Evolutionary conservation across 495 filamentous ascomycete genomes (phyloP).

Genomic region (Trichocladium antarcticum): DNA sequence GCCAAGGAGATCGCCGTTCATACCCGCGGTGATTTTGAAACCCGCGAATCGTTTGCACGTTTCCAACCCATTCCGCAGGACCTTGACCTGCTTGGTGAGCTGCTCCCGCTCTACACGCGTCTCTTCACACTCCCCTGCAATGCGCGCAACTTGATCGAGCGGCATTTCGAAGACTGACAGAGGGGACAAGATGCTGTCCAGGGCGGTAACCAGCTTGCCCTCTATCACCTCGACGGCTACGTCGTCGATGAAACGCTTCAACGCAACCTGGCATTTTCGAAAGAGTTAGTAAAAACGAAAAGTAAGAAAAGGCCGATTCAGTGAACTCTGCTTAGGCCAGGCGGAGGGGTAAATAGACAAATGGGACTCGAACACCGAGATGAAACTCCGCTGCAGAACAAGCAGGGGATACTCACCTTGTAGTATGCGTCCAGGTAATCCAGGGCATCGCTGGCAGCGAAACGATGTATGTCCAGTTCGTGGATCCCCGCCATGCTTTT

Average conservation of each 20-base stretch:
- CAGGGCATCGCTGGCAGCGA: conserved; percentile 36
- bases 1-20: background rate
- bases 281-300: conserved; percentile 4
- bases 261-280: conserved; percentile 38
- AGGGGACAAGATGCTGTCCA: conserved; percentile 36
- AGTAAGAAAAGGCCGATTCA: no score
- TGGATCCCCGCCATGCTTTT: conserved; percentile 13
- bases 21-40: conserved; percentile 12
- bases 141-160: conserved; percentile 30
- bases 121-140: conserved; percentile 48
- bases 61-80: conserved; percentile 40
- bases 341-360: no score
- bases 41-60: conserved; percentile 39
- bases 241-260: conserved; percentile 53
- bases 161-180: conserved; percentile 36
- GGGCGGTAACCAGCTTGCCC: conserved; percentile 40
- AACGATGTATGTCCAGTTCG: conserved; percentile 31
- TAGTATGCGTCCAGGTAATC: conserved; percentile 45
- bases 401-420: conserved; percentile 22
- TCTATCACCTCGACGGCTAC: conserved; percentile 49
- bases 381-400: no score
- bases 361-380: no score
- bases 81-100: conserved; percentile 40
- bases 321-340: no score
- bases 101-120: conserved; percentile 38